Base-by-base conservation (phyloP, 139 green algal species). In the Tetratostichococcus sp. region DNA sequence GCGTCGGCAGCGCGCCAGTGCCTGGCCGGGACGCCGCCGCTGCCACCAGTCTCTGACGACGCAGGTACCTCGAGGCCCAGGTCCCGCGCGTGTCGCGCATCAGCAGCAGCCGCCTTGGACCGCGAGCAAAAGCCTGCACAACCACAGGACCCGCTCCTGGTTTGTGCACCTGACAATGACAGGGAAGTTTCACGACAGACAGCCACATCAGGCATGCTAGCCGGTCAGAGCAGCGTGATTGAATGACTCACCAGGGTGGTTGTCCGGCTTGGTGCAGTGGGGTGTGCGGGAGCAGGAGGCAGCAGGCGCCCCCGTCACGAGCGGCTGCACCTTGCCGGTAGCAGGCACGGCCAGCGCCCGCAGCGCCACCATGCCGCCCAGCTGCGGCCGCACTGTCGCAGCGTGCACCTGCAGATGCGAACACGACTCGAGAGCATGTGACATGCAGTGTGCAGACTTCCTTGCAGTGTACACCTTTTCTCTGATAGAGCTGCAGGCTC, bases 161-260 rank as follows among this genome's bases (percentile, higher is more conserved):
- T 50, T 50, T 6, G 39, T 50, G n/a, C n/a, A n/a, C n/a, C n/a
- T n/a, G n/a, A n/a, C n/a, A n/a, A n/a, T n/a, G n/a, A n/a, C n/a
- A n/a, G n/a, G n/a, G n/a, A n/a, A n/a, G n/a, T n/a, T n/a, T n/a
- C n/a, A n/a, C n/a, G n/a, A n/a, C n/a, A n/a, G n/a, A n/a, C n/a
- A n/a, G n/a, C n/a, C n/a, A n/a, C n/a, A n/a, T n/a, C n/a, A n/a
- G n/a, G n/a, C n/a, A n/a, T n/a, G n/a, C n/a, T n/a, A n/a, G n/a
- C n/a, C n/a, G n/a, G n/a, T n/a, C n/a, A n/a, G n/a, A n/a, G n/a
- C n/a, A n/a, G n/a, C n/a, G n/a, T n/a, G n/a, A n/a, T n/a, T n/a
- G n/a, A n/a, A n/a, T n/a, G n/a, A n/a, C n/a, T 83, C 83, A n/a
- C 82, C 82, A 3, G 82, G 77, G 78, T 89, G 87, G 30, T 84